Evolutionary conservation across 805 yeast species (phyloP).

Genomic region (Lachancea mirantina): DNA sequence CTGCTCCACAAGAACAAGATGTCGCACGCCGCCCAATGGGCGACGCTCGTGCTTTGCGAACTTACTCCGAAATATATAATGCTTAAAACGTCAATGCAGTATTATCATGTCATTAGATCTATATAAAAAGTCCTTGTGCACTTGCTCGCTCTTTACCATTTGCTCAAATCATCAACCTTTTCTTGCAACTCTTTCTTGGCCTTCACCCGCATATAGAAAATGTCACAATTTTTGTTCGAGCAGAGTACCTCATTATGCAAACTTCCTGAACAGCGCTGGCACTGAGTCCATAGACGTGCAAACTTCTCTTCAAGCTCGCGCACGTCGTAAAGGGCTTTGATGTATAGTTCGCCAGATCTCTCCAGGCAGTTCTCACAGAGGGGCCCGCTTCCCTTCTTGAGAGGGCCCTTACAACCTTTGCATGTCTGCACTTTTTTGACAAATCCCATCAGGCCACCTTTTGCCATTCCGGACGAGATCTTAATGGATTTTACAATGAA

Average conservation of each 20-base stretch:
- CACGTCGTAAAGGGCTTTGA: conserved; percentile 73
- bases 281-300: conserved; percentile 92
- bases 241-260: conserved; percentile 93
- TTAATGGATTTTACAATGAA: conserved; percentile 47
- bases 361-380: conserved; percentile 72
- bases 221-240: conserved; percentile 93
- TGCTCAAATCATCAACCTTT: conserved; percentile 33
- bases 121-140: not conserved
- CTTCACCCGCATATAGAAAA: conserved; percentile 85
- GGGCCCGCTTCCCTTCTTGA: conserved; percentile 59
- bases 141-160: conserved; percentile 32
- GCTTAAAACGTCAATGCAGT: conserved; percentile 9
- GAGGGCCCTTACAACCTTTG: conserved; percentile 79
- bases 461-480: conserved; percentile 43
- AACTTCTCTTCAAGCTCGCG: conserved; percentile 75
- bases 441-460: conserved; percentile 88
- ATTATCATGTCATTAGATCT: conserved; percentile 4
- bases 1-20: no score
- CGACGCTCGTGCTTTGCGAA: conserved; percentile 16
- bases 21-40: no score
- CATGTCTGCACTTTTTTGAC: conserved; percentile 85
- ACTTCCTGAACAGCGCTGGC: conserved; percentile 96
- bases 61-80: conserved; percentile 33
- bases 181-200: conserved; percentile 37
- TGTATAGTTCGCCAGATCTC: conserved; percentile 69